Percentiles rank a stretch among this genome's conserved stretches.
Evolutionary conservation across 768 basidiomycete species (phyloP).

Genomic region (Amanita thiersii): DNA sequence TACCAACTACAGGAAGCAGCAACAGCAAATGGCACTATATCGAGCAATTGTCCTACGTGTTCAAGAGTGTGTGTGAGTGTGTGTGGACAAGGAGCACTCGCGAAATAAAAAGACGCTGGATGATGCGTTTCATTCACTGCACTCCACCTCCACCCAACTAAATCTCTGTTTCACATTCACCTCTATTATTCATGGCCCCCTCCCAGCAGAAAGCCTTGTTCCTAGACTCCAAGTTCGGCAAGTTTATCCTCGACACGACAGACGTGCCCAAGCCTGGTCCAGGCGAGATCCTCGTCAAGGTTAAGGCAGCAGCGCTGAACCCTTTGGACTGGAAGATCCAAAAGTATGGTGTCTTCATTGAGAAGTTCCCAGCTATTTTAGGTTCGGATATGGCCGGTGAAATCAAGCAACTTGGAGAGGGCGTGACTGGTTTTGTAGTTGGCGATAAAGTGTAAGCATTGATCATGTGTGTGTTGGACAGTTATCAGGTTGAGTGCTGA

Average conservation of each 20-base stretch:
- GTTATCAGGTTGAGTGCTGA: neutral
- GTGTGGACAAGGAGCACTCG: too few species aligned
- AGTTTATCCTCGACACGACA: conserved; percentile 14
- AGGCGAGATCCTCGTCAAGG: conserved; percentile 34
- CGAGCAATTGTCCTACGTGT: too few species aligned
- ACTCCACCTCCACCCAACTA: too few species aligned
- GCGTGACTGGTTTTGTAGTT: conserved; percentile 21
- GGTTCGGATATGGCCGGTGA: conserved; percentile 32
- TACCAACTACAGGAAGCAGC: too few species aligned
- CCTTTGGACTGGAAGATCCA: conserved; percentile 34
- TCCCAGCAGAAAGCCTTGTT: conserved; percentile 19
- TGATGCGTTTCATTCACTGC: too few species aligned
- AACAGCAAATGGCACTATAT: too few species aligned
- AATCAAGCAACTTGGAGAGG: conserved; percentile 28
- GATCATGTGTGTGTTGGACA: neutral
- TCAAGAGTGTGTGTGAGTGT: too few species aligned
- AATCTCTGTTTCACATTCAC: too few species aligned
- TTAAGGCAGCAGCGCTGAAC: conserved; percentile 33
- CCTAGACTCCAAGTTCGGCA: conserved; percentile 14
- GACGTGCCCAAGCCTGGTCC: conserved; percentile 21
- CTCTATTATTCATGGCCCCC: too few species aligned
- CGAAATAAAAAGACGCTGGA: too few species aligned
- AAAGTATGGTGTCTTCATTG: conserved; percentile 20
- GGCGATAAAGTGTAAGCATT: conserved; percentile 26
- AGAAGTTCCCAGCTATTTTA: conserved; percentile 27